Percentiles rank a stretch among this genome's conserved stretches.
These are phyloP conservation scores for Bacidia gigantensis DNA, from an alignment of 495 filamentous ascomycete genomes.

Conservation along the genomic window DNA sequence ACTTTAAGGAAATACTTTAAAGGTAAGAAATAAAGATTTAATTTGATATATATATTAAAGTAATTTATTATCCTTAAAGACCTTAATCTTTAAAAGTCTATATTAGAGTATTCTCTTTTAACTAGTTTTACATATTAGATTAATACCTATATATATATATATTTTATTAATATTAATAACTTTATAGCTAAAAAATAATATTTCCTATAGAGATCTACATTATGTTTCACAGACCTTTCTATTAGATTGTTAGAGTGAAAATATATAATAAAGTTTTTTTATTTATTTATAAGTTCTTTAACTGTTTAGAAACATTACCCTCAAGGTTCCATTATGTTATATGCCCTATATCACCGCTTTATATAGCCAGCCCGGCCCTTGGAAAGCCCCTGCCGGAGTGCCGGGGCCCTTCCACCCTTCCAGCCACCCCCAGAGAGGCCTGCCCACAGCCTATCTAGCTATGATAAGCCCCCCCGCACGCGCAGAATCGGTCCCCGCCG, in stretches of 20 bases:
- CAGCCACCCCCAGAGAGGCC: background rate
- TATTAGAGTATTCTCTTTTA: background rate
- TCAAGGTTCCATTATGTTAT: too few species aligned
- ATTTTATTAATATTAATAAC: background rate
- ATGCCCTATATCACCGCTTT: too few species aligned
- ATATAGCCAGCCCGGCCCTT: too few species aligned
- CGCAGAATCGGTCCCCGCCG: background rate
- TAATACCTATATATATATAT: background rate
- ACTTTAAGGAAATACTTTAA: too few species aligned
- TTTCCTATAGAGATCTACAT: background rate
- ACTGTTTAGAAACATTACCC: too few species aligned
- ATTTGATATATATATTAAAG: too few species aligned
- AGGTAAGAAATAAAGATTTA: too few species aligned
- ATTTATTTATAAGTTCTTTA: background rate
- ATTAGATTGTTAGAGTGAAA: background rate
- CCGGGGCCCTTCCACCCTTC: background rate
- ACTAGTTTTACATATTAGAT: too few species aligned
- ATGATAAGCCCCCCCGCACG: background rate
- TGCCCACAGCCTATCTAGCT: background rate
- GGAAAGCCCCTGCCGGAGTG: too few species aligned
- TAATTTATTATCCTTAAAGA: background rate
- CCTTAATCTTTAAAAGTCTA: background rate
- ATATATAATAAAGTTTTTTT: background rate
- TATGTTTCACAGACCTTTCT: background rate
- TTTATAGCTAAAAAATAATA: background rate